Evolutionary conservation across 148 eudicot genomes (phyloP).

Genomic region (Silene latifolia): DNA sequence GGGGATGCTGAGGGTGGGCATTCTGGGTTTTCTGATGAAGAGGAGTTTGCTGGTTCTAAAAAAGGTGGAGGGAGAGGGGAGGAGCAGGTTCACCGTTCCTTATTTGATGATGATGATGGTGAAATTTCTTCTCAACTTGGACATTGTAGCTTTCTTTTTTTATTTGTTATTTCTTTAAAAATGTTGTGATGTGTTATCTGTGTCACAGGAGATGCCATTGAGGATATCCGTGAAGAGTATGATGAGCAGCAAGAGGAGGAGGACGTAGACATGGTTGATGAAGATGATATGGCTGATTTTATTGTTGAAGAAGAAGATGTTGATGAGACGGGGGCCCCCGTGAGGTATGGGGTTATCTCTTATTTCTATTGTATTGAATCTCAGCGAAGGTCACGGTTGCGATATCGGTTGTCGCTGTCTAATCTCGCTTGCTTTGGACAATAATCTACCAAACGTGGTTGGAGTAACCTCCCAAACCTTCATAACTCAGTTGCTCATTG

Average conservation of each 20-base stretch:
- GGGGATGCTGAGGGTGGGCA: slow-evolving; percentile 52
- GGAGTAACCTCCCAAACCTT: neutral
- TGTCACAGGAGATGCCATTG: slow-evolving; percentile 51
- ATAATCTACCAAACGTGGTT: neutral
- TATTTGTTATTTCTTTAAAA: neutral
- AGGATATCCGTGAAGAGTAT: slow-evolving; percentile 76
- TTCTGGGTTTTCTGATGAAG: slow-evolving; percentile 72
- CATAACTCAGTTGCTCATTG: neutral
- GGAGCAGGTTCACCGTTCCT: slow-evolving; percentile 57
- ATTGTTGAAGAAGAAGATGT: slow-evolving; percentile 91
- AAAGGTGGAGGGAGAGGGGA: slow-evolving; percentile 55
- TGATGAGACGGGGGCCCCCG: slow-evolving; percentile 64
- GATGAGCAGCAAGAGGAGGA: slow-evolving; percentile 68
- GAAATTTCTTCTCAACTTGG: slow-evolving; percentile 3
- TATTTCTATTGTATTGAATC: neutral
- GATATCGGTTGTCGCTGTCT: neutral
- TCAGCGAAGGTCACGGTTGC: neutral
- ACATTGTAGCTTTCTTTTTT: neutral
- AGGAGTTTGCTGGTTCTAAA: slow-evolving; percentile 53
- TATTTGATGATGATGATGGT: slow-evolving; percentile 85
- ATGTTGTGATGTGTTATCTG: slow-evolving; percentile 11
- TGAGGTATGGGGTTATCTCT: slow-evolving; percentile 40
- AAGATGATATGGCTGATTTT: slow-evolving; percentile 94
- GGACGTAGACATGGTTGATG: slow-evolving; percentile 55
- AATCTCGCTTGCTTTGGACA: neutral